Percentiles rank a stretch among this genome's conserved stretches.
phyloP scores from a whole-genome alignment of 176 grass and related monocot species.

The Puya raimondii region DNA sequence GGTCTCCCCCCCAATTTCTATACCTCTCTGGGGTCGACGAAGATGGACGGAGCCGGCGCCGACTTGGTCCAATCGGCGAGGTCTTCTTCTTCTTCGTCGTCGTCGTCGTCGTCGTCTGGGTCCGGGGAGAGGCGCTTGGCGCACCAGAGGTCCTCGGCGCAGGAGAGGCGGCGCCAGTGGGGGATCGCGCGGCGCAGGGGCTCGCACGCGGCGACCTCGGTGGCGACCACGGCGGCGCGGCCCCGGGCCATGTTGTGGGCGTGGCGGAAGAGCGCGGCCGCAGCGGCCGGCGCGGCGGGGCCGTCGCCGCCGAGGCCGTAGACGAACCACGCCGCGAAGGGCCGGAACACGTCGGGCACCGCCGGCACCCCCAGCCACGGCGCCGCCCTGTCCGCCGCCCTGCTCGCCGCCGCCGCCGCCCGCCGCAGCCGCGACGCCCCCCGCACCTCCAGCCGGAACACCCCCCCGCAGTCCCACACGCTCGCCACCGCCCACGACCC shows the following conservation, averaged over 20 bases:
- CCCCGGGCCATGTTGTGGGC: slow-evolving; percentile 65
- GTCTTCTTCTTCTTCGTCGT: slow-evolving; percentile 28
- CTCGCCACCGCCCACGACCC: slow-evolving; percentile 75
- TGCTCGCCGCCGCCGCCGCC: slow-evolving; percentile 31
- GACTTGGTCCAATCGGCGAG: slow-evolving; percentile 74
- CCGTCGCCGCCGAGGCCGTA: slow-evolving; percentile 79
- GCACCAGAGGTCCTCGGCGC: slow-evolving; percentile 83
- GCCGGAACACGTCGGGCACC: slow-evolving; percentile 61
- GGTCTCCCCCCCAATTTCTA: slow-evolving; percentile 6
- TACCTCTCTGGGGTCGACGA: slow-evolving; percentile 88
- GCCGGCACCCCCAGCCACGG: slow-evolving; percentile 74
- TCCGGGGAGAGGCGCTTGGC: slow-evolving; percentile 52
- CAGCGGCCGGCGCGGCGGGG: slow-evolving; percentile 18
- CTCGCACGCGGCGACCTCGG: slow-evolving; percentile 56
- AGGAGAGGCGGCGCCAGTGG: slow-evolving; percentile 67
- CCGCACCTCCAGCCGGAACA: slow-evolving; percentile 76
- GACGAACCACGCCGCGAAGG: slow-evolving; percentile 66
- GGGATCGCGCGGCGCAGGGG: slow-evolving; percentile 54
- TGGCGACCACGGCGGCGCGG: slow-evolving; percentile 42
- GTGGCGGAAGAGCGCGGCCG: slow-evolving; percentile 34
- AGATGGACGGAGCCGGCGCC: slow-evolving; percentile 42
- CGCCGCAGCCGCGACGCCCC: slow-evolving; percentile 44
- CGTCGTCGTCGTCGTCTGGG: slow-evolving; percentile 27
- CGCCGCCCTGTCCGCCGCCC: slow-evolving; percentile 45
- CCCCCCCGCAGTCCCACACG: slow-evolving; percentile 75